phyloP scores from a whole-genome alignment of 805 yeast genomes.

The Cyberlindnera xishuangbannaensis region DNA sequence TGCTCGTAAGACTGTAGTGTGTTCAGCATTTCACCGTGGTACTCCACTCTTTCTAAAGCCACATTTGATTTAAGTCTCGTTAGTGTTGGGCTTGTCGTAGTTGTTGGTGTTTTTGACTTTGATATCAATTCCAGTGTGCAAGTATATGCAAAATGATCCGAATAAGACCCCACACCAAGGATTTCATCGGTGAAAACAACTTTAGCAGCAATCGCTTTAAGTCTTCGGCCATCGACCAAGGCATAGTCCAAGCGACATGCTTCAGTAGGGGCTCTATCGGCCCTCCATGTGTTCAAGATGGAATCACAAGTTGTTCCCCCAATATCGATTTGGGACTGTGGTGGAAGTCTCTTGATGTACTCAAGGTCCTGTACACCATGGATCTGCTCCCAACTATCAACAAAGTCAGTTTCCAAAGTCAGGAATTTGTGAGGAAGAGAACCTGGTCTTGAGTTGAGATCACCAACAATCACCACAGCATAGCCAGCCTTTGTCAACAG shows the following conservation, averaged over 20 bases:
- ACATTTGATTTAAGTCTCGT: no score
- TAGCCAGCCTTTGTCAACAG: constrained; percentile 68
- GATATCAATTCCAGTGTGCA: constrained; percentile 34
- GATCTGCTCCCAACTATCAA: constrained; percentile 77
- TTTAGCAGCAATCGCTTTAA: constrained; percentile 53
- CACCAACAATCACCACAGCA: constrained; percentile 87
- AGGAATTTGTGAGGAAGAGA: constrained; percentile 75
- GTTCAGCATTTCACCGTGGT: constrained; percentile 44
- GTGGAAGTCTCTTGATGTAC: constrained; percentile 40
- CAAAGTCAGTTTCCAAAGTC: constrained; percentile 59
- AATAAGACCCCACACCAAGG: constrained; percentile 66
- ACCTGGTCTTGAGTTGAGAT: constrained; percentile 84
- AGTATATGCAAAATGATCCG: constrained; percentile 88
- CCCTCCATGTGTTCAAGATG: constrained; percentile 80
- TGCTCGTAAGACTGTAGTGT: constrained; percentile 37
- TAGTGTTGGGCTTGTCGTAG: no score
- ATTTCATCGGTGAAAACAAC: constrained; percentile 71
- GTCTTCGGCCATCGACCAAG: constrained; percentile 52
- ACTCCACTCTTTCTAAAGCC: constrained; percentile 11
- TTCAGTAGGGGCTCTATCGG: constrained; percentile 25
- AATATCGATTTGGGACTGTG: constrained; percentile 53
- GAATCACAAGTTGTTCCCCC: constrained; percentile 95
- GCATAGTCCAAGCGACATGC: constrained; percentile 89
- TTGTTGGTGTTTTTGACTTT: constrained; percentile 4
- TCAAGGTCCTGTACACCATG: constrained; percentile 44